Percentiles rank a stretch among this genome's conserved stretches.
These are phyloP conservation scores for Cutaneotrichosporon cavernicola DNA, from an alignment of 1,284 basidiomycete species.

Conservation along the genomic window DNA sequence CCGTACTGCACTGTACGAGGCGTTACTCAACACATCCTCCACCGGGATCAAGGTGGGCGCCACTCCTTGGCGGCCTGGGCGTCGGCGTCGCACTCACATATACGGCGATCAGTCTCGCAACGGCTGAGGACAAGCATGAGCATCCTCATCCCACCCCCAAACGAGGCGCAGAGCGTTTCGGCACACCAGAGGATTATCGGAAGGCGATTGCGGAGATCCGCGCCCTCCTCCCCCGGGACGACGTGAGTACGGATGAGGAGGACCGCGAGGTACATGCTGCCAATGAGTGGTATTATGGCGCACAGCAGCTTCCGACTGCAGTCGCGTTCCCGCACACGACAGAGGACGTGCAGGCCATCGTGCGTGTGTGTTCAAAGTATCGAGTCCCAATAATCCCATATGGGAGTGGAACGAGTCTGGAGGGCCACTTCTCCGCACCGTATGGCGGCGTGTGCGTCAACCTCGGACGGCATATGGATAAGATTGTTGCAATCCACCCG, in stretches of 20 bases:
- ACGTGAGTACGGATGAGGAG: constrained; percentile 16
- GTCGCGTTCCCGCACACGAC: constrained; percentile 37
- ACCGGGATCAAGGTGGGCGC: not conserved
- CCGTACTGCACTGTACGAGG: not conserved
- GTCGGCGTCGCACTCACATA: not conserved
- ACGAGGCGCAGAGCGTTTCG: constrained; percentile 10
- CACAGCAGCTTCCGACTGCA: constrained; percentile 23
- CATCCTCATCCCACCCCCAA: not conserved
- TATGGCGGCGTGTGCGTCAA: constrained; percentile 78
- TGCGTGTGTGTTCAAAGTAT: constrained; percentile 36
- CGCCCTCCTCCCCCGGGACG: constrained; percentile 14
- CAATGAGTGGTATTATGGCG: constrained; percentile 16
- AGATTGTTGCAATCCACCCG: constrained; percentile 63
- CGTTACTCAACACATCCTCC: not conserved
- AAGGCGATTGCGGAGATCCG: constrained; percentile 17
- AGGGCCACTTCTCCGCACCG: constrained; percentile 41
- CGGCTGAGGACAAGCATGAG: not conserved
- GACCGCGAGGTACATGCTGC: constrained; percentile 17
- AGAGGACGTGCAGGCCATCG: constrained; percentile 39
- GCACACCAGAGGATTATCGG: constrained; percentile 18
- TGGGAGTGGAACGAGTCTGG: constrained; percentile 42
- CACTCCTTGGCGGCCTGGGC: constrained; percentile 1
- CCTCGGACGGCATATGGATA: constrained; percentile 71
- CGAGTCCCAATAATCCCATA: constrained; percentile 43
- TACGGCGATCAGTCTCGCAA: not conserved